These are phyloP conservation scores for Hanseniaspora taiwanica DNA, from an alignment of 805 yeast genomes.

Conservation along the genomic window DNA sequence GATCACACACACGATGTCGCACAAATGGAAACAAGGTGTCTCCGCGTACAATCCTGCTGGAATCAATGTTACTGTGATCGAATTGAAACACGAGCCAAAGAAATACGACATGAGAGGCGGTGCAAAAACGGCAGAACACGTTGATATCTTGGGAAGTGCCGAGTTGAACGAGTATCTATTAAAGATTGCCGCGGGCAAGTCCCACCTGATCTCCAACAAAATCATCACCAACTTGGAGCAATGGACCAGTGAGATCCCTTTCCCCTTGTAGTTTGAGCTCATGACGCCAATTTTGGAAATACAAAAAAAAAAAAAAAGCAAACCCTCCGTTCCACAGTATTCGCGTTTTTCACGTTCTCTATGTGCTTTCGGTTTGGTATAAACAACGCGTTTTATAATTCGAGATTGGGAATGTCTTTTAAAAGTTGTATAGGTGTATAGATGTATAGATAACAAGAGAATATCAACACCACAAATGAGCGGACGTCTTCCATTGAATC, in stretches of 20 bases:
- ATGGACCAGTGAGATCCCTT: constrained; percentile 45
- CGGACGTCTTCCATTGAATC: background rate
- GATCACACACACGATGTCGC: constrained; percentile 80
- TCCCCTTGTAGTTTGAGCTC: constrained; percentile 21
- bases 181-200: constrained; percentile 71
- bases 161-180: constrained; percentile 79
- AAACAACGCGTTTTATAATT: too few species aligned
- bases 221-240: constrained; percentile 44
- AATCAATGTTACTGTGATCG: constrained; percentile 64
- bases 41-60: constrained; percentile 72
- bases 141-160: constrained; percentile 88
- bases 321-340: too few species aligned
- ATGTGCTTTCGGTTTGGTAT: too few species aligned
- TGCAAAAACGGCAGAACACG: constrained; percentile 95
- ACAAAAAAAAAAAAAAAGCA: too few species aligned
- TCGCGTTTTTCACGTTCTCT: too few species aligned
- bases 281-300: too few species aligned
- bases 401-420: too few species aligned
- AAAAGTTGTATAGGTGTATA: too few species aligned
- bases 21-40: constrained; percentile 63
- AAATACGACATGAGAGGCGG: constrained; percentile 93
- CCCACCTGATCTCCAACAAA: constrained; percentile 49
- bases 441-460: too few species aligned
- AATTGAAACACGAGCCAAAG: constrained; percentile 87
- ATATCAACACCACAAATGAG: background rate